Evolutionary conservation across 192 early-diverging fungal genomes (phyloP), one percentile per base, ranked within the genome.

Genomic region (Coemansia sp.): DNA sequence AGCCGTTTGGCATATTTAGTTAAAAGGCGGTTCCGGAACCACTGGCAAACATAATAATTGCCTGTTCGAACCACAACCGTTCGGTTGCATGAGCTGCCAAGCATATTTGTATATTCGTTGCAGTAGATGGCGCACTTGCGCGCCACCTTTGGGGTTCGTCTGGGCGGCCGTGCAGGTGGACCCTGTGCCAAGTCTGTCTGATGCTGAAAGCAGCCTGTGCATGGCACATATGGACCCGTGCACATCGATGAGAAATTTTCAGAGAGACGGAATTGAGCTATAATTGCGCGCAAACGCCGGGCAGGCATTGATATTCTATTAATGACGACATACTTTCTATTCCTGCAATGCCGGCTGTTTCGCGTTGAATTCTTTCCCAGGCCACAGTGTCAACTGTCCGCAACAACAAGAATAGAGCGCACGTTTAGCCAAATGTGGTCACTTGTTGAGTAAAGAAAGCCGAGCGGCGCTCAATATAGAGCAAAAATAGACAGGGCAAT

Each of bases 401-500:
- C 31, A 8, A 8, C 6, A 7, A 17, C 42, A 14, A 46, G 10
- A 14, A 46, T 46, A 34, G 7, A 34, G 31, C 8, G 31, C 31
- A 34, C 31, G 31, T 34, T 34, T 34, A 34, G 6, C 31, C 31
- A 34, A 34, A 34, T 34, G 7, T 34, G 7, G 31, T 34, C 31
- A 34, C 31, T 34, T 6, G 31, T 34, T 34, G 31, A 34, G 31
- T 34, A 34, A 34, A 34, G 31, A 34, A 34, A 34, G 31, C 14
- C 42, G 42, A 46, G 42, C n/a, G 42, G 42, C 14, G 15, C 42
- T 34, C 42, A 46, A 46, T 46, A n/a, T 17, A 17, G n/a, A n/a
- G 42, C 42, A 46, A 46, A 46, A 46, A 46, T 46, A 46, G n/a
- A 46, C 42, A 46, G 42, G 42, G n/a, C 12, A 46, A 46, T 10